Evolutionary conservation across 768 basidiomycete genomes (phyloP), one percentile per base, ranked within the genome.

Genomic region (Porpolomopsis calyptriformis): DNA sequence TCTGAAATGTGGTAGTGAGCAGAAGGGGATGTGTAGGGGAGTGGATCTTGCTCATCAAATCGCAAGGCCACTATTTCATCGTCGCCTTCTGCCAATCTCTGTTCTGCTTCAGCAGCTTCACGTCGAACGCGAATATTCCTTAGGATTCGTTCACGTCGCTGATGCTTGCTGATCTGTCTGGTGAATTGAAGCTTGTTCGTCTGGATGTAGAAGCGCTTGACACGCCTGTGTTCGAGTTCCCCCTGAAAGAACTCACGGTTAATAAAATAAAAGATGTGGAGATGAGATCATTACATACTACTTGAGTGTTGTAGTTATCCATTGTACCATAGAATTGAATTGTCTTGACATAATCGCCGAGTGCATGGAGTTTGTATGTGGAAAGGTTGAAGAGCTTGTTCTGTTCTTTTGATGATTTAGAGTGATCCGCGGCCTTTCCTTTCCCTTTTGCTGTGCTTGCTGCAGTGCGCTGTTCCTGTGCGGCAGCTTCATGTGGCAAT

Each of bases 181-280:
- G 57, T 48, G 72, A 67, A 4, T 64, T 55, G 40, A 23, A 50
- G 56, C 45, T 66, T 65, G 52, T 60, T 65, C 0, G 60, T 63
- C 0, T 52, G 47, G 0, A 47, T 35, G 27, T 65, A 71, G 39
- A 62, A 60, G 0, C 45, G 40, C 51, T 72, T 71, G 11, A 62
- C 56, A 0, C 47, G 47, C 0, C 54, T 51, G 40, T 71, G 70
- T 46, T 69, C 60, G 0, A 60, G 55, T 45, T 71, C 66, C 0
- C 64, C 62, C 67, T 70, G 31, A 19, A 19, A 23, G 20, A 27
- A n/a, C 12, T 4, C 27, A 29, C 20, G n/a, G 18, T 61, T 4
- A 19, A 69, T 71, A 37, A 43, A 5, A 29, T 25, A 11, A 9
- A 27, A 10, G 38, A n/a, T n/a, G n/a, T 11, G 11, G 46, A 24